Evolutionary conservation across 1,284 basidiomycete genomes (phyloP).

Genomic region (Rugosomyces carneus): DNA sequence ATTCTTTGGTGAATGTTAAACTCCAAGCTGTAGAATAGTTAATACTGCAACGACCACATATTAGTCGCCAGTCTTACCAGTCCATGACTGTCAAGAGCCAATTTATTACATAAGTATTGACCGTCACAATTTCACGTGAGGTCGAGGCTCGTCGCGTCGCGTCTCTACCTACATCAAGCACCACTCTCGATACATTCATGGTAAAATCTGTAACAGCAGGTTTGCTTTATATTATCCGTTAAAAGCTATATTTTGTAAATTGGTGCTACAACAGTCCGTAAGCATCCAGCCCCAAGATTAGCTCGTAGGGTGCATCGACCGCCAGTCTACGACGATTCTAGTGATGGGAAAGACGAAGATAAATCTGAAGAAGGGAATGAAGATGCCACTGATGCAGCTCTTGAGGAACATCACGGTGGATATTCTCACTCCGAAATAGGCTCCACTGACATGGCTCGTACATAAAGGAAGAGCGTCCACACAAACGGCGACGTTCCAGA

Average conservation of each 20-base stretch:
- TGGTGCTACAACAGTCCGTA: not conserved
- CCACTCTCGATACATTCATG: too few relatives aligned
- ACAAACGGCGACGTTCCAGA: slow-evolving; percentile 16
- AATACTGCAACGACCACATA: not conserved
- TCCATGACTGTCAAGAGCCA: slow-evolving; percentile 23
- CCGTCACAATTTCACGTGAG: too few relatives aligned
- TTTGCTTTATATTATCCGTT: not conserved
- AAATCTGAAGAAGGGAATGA: not conserved
- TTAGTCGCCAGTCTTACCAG: slow-evolving; percentile 22
- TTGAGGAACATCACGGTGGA: slow-evolving; percentile 11
- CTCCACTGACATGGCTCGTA: not conserved
- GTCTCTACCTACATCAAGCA: too few relatives aligned
- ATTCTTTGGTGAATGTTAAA: slow-evolving; percentile 79
- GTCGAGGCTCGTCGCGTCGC: too few relatives aligned
- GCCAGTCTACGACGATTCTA: slow-evolving; percentile 4
- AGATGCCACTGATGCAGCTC: not conserved
- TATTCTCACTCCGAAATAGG: not conserved
- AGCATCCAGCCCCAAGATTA: slow-evolving; percentile 4
- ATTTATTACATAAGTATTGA: slow-evolving; percentile 6
- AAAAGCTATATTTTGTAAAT: not conserved
- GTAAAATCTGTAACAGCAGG: not conserved
- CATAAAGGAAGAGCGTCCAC: slow-evolving; percentile 16
- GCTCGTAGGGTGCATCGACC: slow-evolving; percentile 3
- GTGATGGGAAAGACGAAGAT: slow-evolving; percentile 4
- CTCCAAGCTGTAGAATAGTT: slow-evolving; percentile 44